Evolutionary conservation across 495 filamentous ascomycete species (phyloP).

Genomic region (Xylaria longipes): DNA sequence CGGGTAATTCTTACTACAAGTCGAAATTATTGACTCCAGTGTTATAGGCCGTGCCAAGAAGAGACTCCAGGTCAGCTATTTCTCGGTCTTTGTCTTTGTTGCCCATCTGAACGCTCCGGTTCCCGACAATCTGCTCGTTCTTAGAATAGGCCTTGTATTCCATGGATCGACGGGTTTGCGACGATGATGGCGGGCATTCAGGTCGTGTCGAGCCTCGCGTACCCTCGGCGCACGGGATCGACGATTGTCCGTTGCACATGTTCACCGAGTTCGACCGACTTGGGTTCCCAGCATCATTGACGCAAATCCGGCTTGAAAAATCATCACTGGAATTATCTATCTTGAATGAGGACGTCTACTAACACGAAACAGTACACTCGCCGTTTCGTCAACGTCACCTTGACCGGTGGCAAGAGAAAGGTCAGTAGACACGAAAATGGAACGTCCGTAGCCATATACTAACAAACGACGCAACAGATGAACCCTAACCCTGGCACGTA

Average conservation of each 20-base stretch:
- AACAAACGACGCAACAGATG: conserved; percentile 44
- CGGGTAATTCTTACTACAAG: too few species aligned
- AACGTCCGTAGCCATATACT: conserved; percentile 1
- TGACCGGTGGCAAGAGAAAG: conserved; percentile 99
- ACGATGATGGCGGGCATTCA: background rate
- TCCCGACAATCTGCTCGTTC: background rate
- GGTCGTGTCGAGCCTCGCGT: background rate
- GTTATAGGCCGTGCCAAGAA: conserved; percentile 99
- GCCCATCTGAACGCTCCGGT: background rate
- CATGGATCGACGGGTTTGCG: background rate
- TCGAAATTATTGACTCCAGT: too few species aligned
- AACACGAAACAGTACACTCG: conserved; percentile 71
- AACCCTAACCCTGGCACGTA: conserved; percentile 59
- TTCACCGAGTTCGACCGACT: background rate
- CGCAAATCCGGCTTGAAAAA: background rate
- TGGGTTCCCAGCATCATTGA: background rate
- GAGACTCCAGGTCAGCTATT: conserved; percentile 56
- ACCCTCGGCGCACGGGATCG: background rate
- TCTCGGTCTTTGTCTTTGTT: background rate
- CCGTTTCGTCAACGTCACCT: conserved; percentile 98
- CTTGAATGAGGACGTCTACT: background rate
- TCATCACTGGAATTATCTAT: background rate
- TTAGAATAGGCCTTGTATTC: background rate
- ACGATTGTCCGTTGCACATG: background rate
- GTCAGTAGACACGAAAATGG: conserved; percentile 49